These are phyloP conservation scores for Yamadazyma sp. DNA, from an alignment of 805 yeast genomes.

Conservation along the genomic window DNA sequence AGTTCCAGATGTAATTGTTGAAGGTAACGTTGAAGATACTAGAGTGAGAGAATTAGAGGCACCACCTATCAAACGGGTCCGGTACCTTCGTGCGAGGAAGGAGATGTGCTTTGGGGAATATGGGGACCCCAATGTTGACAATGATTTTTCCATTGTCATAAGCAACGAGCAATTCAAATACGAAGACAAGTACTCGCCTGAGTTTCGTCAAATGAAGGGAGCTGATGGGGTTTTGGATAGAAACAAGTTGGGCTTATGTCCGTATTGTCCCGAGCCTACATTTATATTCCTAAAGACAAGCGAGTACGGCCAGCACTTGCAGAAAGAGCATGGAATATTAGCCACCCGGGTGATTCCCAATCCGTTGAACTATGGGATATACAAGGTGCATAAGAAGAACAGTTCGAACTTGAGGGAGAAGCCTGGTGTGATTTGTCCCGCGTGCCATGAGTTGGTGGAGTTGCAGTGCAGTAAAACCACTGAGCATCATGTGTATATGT, in stretches of 20 bases:
- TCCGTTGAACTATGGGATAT: slow-evolving; percentile 8
- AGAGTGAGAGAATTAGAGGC: background rate
- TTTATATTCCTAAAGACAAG: slow-evolving; percentile 8
- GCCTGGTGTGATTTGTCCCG: slow-evolving; percentile 10
- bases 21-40: slow-evolving; percentile 4
- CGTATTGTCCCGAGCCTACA: slow-evolving; percentile 7
- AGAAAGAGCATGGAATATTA: slow-evolving; percentile 7
- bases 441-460: slow-evolving; percentile 7
- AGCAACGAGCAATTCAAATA: slow-evolving; percentile 5
- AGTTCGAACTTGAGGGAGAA: slow-evolving; percentile 2
- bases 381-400: slow-evolving; percentile 3
- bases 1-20: slow-evolving; percentile 3
- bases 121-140: background rate
- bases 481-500: slow-evolving; percentile 1
- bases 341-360: slow-evolving; percentile 9
- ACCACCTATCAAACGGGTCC: slow-evolving; percentile 3
- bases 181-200: slow-evolving; percentile 8
- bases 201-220: slow-evolving; percentile 3
- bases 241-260: slow-evolving; percentile 8
- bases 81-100: slow-evolving; percentile 8
- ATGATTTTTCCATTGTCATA: slow-evolving; percentile 1
- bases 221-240: background rate
- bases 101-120: slow-evolving; percentile 2
- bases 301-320: slow-evolving; percentile 8
- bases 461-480: slow-evolving; percentile 4